These are phyloP conservation scores for Populus simonii DNA, from an alignment of 345 rosid genomes.

Conservation along the genomic window DNA sequence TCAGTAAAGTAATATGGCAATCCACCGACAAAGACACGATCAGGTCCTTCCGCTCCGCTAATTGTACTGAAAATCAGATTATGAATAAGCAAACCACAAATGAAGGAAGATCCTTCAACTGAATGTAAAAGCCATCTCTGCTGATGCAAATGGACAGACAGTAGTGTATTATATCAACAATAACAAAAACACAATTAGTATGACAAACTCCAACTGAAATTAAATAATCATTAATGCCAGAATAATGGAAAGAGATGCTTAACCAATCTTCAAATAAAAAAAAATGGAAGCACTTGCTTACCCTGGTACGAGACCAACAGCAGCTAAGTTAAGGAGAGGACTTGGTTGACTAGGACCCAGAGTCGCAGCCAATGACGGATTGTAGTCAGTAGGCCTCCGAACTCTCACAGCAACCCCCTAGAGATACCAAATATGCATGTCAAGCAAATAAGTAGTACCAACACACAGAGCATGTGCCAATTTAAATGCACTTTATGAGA, in stretches of 20 bases:
- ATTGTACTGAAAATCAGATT: slow-evolving; percentile 18
- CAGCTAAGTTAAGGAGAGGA: slow-evolving; percentile 47
- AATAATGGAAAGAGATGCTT: neutral
- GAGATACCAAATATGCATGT: slow-evolving; percentile 4
- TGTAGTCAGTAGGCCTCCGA: slow-evolving; percentile 51
- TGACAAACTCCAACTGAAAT: neutral
- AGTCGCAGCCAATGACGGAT: slow-evolving; percentile 47
- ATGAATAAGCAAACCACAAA: neutral
- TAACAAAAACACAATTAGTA: neutral
- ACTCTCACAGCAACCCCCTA: slow-evolving; percentile 56
- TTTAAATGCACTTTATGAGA: neutral
- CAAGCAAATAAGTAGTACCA: too few relatives aligned
- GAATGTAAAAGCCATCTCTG: neutral
- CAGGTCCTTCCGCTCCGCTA: slow-evolving; percentile 35
- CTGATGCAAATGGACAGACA: neutral
- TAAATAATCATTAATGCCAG: neutral
- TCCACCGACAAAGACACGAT: slow-evolving; percentile 41
- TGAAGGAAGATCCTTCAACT: neutral
- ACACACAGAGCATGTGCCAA: too few relatives aligned
- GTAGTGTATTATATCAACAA: neutral
- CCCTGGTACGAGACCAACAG: slow-evolving; percentile 47
- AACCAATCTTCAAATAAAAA: neutral
- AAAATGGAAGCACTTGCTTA: slow-evolving; percentile 9
- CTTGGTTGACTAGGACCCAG: slow-evolving; percentile 57
- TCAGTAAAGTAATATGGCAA: slow-evolving; percentile 37